These are phyloP conservation scores for Chaetomium sp. DNA, from an alignment of 2,329 filamentous ascomycete genomes.

Conservation along the genomic window DNA sequence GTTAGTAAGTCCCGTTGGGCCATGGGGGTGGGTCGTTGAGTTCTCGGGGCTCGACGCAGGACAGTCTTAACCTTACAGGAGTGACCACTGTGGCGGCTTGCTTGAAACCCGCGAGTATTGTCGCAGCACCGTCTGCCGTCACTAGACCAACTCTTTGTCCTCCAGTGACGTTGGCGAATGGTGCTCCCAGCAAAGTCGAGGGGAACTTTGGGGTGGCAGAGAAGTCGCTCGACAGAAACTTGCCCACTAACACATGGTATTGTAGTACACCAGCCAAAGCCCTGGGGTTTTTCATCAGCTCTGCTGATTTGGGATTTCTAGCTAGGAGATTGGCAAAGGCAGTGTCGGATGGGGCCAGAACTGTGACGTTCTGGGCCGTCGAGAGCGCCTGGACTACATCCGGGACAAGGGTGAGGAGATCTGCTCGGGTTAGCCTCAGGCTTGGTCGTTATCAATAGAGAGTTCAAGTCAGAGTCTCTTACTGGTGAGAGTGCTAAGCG, in stretches of 20 bases:
- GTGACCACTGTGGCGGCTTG: conserved; percentile 14
- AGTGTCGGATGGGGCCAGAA: conserved; percentile 50
- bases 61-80: conserved; percentile 12
- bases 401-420: conserved; percentile 27
- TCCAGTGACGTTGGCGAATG: conserved; percentile 52
- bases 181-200: conserved; percentile 40
- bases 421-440: background rate
- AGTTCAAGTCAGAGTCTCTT: background rate
- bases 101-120: conserved; percentile 19
- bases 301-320: conserved; percentile 25
- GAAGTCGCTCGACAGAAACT: conserved; percentile 30
- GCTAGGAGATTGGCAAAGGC: conserved; percentile 38
- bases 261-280: conserved; percentile 17
- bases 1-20: no score
- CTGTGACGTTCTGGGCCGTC: conserved; percentile 40
- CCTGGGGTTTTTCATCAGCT: conserved; percentile 36
- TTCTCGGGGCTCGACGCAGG: no score
- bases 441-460: no score
- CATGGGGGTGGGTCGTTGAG: no score
- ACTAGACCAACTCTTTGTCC: conserved; percentile 45
- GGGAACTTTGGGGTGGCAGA: conserved; percentile 31
- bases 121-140: conserved; percentile 13
- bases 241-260: conserved; percentile 54
- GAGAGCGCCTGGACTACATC: conserved; percentile 16
- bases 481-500: conserved; percentile 24